Evolutionary conservation across 176 grass and related monocot species (phyloP).

Genomic region (Oropetium thomaeum): DNA sequence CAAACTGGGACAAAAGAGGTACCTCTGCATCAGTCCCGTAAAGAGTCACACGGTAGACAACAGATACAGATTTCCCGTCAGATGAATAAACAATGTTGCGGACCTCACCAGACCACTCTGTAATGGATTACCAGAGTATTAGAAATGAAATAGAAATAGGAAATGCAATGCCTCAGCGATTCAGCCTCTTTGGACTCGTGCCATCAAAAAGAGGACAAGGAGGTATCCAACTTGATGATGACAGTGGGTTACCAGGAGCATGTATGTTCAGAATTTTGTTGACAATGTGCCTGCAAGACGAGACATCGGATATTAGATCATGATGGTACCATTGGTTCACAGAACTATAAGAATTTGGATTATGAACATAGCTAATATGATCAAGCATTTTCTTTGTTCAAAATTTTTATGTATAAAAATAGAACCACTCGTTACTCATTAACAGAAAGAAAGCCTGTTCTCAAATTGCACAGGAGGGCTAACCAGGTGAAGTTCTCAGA

Average conservation of each 20-base stretch:
- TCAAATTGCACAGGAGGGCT: neutral
- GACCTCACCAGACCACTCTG: slow-evolving; percentile 96
- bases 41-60: slow-evolving; percentile 91
- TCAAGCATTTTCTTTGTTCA: neutral
- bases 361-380: neutral
- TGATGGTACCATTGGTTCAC: neutral
- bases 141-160: slow-evolving; percentile 14
- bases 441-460: neutral
- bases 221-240: neutral
- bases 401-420: neutral
- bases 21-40: slow-evolving; percentile 95
- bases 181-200: neutral
- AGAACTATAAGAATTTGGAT: neutral
- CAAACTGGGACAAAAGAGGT: slow-evolving; percentile 23
- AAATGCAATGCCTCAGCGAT: slow-evolving; percentile 10
- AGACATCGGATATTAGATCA: slow-evolving; percentile 21
- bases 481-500: neutral
- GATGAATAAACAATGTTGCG: slow-evolving; percentile 77
- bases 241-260: slow-evolving; percentile 60
- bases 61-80: slow-evolving; percentile 76
- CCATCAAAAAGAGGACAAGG: neutral
- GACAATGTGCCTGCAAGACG: slow-evolving; percentile 71
- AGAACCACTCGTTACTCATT: neutral
- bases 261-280: slow-evolving; percentile 89
- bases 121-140: slow-evolving; percentile 19